Evolutionary conservation across 768 basidiomycete species (phyloP), one percentile per base, ranked within the genome.

Genomic region (Pholiota molesta): DNA sequence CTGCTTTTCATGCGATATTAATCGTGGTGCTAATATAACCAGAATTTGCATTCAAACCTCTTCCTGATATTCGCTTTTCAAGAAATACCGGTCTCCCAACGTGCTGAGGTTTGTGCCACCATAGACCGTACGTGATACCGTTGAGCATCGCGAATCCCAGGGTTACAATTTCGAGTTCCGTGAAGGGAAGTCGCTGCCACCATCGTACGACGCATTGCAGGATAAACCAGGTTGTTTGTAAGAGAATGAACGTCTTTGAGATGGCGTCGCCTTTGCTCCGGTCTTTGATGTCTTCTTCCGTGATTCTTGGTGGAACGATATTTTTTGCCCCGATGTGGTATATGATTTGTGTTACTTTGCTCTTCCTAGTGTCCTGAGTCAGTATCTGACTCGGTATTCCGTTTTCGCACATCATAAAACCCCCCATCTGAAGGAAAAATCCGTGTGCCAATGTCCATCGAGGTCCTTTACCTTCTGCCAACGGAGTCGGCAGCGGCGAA

Each of bases 101-200:
- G 58, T 75, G 72, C 8, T 73, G 67, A 1, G 78, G 79, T 65
- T 81, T 81, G 26, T 71, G 45, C 77, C 74, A 79, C 79, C 79
- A 79, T 1, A 75, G 51, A 2, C 57, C 39, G 61, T 76, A 79
- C 11, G 67, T 72, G 14, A 69, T 60, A 14, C 70, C 61, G 29
- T 72, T 77, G 26, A 78, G 60, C 5, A 68, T 45, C 5, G 71
- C 72, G 44, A 75, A 75, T 0, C 73, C 76, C 26, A 78, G 33
- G 1, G 78, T 80, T 3, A 71, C 63, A 16, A 78, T 61, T 60
- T 80, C 76, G 11, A 79, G 69, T 33, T 75, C 70, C 7, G 74
- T 76, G 17, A 76, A 37, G 1, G 72, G 67, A 5, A 79, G 66
- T n/a, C 55, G 44, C 26, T 70, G 57, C 3, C 14, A 42, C 29